Percentiles rank a stretch among this genome's conserved stretches.
Conservation (phyloP, 805 yeast genomes). For the Starmerella asiatica region DNA sequence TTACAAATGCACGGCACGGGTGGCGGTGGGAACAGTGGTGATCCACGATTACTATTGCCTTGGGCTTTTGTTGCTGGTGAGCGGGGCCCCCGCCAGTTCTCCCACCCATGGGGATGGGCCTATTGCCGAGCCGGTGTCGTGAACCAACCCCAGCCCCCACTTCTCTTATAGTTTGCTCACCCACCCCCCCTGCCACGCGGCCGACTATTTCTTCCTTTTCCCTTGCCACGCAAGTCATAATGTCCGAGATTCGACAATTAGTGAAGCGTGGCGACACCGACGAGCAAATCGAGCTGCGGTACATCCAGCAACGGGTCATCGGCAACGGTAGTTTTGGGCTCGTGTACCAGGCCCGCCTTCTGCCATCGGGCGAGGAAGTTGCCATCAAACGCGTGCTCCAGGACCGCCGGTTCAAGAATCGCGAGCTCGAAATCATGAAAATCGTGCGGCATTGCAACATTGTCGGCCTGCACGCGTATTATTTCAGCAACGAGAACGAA, state of each 20-base stretch:
- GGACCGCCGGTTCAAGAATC: slow-evolving; percentile 87
- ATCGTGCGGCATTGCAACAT: slow-evolving; percentile 72
- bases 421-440: slow-evolving; percentile 94
- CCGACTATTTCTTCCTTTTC: too few relatives aligned
- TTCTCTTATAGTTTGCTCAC: too few relatives aligned
- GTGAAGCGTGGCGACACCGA: slow-evolving; percentile 65
- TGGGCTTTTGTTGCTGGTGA: too few relatives aligned
- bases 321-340: slow-evolving; percentile 99
- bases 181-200: too few relatives aligned
- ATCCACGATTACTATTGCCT: too few relatives aligned
- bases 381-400: slow-evolving; percentile 96
- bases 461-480: slow-evolving; percentile 75
- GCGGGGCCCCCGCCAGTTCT: too few relatives aligned
- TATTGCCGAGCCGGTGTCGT: too few relatives aligned
- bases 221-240: too few relatives aligned
- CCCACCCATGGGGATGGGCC: too few relatives aligned
- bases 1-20: too few relatives aligned
- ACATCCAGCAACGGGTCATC: slow-evolving; percentile 75
- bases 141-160: too few relatives aligned
- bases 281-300: slow-evolving; percentile 46
- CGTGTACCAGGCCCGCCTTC: slow-evolving; percentile 75
- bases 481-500: slow-evolving; percentile 65
- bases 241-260: slow-evolving; percentile 37
- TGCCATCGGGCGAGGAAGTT: slow-evolving; percentile 62
- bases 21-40: too few relatives aligned